These are phyloP conservation scores for Trichocomaceae sp. DNA, from an alignment of 2,329 filamentous ascomycete species.

Conservation along the genomic window DNA sequence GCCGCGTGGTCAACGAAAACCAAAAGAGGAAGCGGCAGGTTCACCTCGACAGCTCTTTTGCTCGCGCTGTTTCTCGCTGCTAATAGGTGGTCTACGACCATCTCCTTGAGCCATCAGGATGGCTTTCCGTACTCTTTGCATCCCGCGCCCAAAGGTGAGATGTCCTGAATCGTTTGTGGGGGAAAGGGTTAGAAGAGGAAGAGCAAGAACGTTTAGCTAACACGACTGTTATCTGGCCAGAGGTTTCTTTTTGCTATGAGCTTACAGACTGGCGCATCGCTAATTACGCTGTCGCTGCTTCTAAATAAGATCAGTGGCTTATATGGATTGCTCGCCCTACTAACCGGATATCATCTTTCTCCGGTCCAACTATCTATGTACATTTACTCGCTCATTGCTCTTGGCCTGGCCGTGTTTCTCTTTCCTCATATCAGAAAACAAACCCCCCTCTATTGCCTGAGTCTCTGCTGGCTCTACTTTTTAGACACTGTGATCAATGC, in stretches of 20 bases:
- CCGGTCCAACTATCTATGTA: slow-evolving; percentile 84
- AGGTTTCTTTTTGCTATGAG: slow-evolving; percentile 80
- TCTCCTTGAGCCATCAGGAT: slow-evolving; percentile 21
- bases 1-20: background rate
- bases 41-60: background rate
- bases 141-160: slow-evolving; percentile 45
- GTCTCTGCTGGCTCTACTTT: slow-evolving; percentile 77
- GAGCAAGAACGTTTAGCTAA: background rate
- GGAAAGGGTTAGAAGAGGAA: background rate
- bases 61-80: background rate
- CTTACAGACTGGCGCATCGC: slow-evolving; percentile 76
- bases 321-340: slow-evolving; percentile 80
- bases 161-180: background rate
- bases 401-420: slow-evolving; percentile 62
- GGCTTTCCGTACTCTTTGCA: slow-evolving; percentile 42
- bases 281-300: slow-evolving; percentile 74
- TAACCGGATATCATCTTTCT: slow-evolving; percentile 80
- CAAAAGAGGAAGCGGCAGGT: background rate
- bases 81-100: slow-evolving; percentile 11
- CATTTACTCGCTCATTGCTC: slow-evolving; percentile 71
- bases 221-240: slow-evolving; percentile 40
- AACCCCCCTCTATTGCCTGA: slow-evolving; percentile 69
- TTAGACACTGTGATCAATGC: slow-evolving; percentile 77
- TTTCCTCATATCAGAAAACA: slow-evolving; percentile 74
- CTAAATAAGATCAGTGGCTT: slow-evolving; percentile 90